Evolutionary conservation across 305 asterid species (phyloP).

Genomic region (Fraxinus dipetala): DNA sequence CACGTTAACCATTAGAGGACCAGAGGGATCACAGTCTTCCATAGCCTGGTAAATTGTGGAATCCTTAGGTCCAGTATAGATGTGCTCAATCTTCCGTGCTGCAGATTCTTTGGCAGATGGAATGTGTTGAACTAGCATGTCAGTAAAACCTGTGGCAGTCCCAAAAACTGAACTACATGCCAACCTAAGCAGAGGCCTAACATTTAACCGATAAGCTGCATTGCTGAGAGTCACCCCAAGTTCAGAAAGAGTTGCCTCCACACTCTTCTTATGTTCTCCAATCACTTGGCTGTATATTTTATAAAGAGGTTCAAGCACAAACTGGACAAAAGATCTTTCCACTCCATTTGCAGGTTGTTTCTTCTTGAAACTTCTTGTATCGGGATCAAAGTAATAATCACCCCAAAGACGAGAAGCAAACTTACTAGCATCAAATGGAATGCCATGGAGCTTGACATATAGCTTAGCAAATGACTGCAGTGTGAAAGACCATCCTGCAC

Average conservation of each 20-base stretch:
- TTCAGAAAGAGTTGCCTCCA: conserved; percentile 82
- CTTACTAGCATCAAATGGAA: conserved; percentile 86
- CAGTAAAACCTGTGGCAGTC: conserved; percentile 91
- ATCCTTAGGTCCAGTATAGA: conserved; percentile 83
- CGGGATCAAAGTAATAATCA: conserved; percentile 76
- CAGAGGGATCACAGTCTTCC: conserved; percentile 79
- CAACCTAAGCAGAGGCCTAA: conserved; percentile 81
- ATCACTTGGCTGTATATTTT: conserved; percentile 92
- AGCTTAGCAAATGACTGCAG: conserved; percentile 92
- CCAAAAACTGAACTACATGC: conserved; percentile 97
- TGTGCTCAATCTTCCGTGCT: conserved; percentile 74
- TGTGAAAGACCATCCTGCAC: conserved; percentile 97
- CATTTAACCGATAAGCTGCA: conserved; percentile 85
- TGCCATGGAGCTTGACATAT: conserved; percentile 87
- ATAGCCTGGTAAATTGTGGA: conserved; percentile 70
- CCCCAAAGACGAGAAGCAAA: conserved; percentile 97
- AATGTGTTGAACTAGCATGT: conserved; percentile 91
- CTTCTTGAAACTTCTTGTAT: conserved; percentile 74
- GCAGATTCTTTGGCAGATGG: conserved; percentile 97
- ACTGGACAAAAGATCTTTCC: conserved; percentile 92
- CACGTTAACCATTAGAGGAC: conserved; percentile 88
- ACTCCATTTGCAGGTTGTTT: conserved; percentile 80
- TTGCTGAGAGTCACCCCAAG: conserved; percentile 91
- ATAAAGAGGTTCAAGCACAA: conserved; percentile 91
- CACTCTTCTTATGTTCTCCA: conserved; percentile 97